Evolutionary conservation across 2,329 filamentous ascomycete genomes (phyloP), one percentile per base, ranked within the genome.

Genomic region (Alternaria ventricosa): DNA sequence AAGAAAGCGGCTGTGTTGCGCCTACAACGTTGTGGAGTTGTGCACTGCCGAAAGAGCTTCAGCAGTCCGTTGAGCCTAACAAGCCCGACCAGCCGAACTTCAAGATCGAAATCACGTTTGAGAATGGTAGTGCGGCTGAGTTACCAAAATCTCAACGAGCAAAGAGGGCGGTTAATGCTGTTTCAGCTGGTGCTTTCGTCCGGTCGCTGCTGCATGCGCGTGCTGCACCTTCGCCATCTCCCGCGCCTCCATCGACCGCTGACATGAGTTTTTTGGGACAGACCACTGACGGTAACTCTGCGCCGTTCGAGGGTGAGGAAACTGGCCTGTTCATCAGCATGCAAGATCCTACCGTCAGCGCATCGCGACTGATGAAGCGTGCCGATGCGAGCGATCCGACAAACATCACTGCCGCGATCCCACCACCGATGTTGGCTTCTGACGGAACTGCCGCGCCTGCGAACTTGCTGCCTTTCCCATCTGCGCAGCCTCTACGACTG

Each of bases 251-350:
- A 0, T 82, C 80, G n/a, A 83, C 87, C 25, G 82, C 88, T 43
- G 94, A 98, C 63, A 90, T 93, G 79, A 86, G 83, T 65, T 97
- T 97, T 73, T 80, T 97, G 8, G 94, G 94, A 5, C 92, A 94
- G 75, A 94, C 92, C 0, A 97, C 94, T 0, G 95, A 98, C 73
- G 86, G 87, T 0, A 88, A 92, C 65, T 83, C 86, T 12, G 85
- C 86, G 45, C 81, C 89, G 5, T 97, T 95, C 78, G 89, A 90
- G 1, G 94, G 94, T 67, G 94, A 97, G 80, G 87, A 90, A 9
- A 96, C 95, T 0, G 94, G 95, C 0, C 97, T 97, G 79, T 97
- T 91, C 78, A 91, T 97, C 69, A 93, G 89, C 27, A 85, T 97
- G 58, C 81, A 94, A 68, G 80, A 72, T 74, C 73, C 73, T 66